These are phyloP conservation scores for Penicillium sp. DNA, from an alignment of 2,329 filamentous ascomycete genomes.

Conservation along the genomic window DNA sequence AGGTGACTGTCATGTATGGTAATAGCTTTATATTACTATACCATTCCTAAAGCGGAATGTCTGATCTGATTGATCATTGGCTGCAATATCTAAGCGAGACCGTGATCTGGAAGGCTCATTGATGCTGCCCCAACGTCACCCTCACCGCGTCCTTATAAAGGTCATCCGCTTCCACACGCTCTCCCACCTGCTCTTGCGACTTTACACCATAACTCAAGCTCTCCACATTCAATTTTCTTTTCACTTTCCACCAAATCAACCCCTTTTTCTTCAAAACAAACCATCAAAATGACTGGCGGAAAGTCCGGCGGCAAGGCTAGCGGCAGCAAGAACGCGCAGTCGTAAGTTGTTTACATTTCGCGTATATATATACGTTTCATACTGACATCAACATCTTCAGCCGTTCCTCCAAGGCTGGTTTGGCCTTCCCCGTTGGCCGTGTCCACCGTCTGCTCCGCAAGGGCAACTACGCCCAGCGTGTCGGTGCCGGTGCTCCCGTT, in stretches of 20 bases:
- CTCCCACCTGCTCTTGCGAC: constrained; percentile 28
- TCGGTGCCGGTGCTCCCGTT: constrained; percentile 94
- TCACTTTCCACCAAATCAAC: neutral
- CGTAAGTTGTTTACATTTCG: constrained; percentile 62
- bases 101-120: constrained; percentile 46
- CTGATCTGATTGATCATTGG: constrained; percentile 43
- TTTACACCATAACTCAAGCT: constrained; percentile 14
- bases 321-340: constrained; percentile 98
- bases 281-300: constrained; percentile 97
- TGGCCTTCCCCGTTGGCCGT: constrained; percentile 98
- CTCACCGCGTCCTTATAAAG: constrained; percentile 45
- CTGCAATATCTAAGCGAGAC: constrained; percentile 39
- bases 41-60: constrained; percentile 29
- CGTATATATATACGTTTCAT: constrained; percentile 5
- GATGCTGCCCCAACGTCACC: constrained; percentile 42
- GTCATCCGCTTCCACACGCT: constrained; percentile 33
- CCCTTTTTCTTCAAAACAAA: constrained; percentile 19
- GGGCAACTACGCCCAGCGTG: constrained; percentile 99
- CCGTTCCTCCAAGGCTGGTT: constrained; percentile 97
- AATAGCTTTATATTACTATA: constrained; percentile 17
- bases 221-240: constrained; percentile 11
- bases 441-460: constrained; percentile 98
- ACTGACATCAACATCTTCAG: constrained; percentile 54
- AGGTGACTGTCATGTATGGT: constrained; percentile 20
- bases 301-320: constrained; percentile 99